Evolutionary conservation across 1,284 basidiomycete species (phyloP).

Genomic region (Chalciporus sp.): DNA sequence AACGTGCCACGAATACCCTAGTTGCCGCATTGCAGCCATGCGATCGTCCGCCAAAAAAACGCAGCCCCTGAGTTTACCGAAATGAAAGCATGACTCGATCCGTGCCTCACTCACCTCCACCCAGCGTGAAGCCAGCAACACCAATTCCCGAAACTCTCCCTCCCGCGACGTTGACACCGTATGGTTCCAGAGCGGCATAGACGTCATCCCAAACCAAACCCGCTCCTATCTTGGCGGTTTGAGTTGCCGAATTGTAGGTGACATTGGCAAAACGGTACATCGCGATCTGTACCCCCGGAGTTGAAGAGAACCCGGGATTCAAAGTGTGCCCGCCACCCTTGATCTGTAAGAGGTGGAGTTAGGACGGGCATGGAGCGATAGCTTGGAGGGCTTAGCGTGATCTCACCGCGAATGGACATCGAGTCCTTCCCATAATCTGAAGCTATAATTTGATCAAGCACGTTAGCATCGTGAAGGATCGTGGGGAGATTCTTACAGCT

Average conservation of each 20-base stretch:
- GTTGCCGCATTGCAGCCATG: constrained; percentile 9
- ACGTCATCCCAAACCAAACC: constrained; percentile 44
- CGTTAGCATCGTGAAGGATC: neutral
- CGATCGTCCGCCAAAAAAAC: constrained; percentile 1
- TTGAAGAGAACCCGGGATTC: constrained; percentile 39
- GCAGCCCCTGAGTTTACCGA: neutral
- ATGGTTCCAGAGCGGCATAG: constrained; percentile 43
- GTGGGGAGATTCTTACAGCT: constrained; percentile 39
- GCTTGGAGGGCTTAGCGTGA: neutral
- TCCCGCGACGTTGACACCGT: constrained; percentile 48
- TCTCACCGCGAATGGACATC: constrained; percentile 43
- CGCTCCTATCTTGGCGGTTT: constrained; percentile 43
- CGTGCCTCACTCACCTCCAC: constrained; percentile 23
- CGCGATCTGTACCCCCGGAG: constrained; percentile 22
- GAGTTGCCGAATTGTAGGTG: constrained; percentile 27
- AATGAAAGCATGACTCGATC: neutral
- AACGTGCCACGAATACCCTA: constrained; percentile 57
- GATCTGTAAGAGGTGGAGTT: constrained; percentile 37
- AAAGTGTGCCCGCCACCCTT: constrained; percentile 52
- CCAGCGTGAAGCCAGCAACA: constrained; percentile 43
- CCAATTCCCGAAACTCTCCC: constrained; percentile 50
- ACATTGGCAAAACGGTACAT: constrained; percentile 30
- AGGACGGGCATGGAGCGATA: constrained; percentile 6
- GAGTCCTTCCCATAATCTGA: constrained; percentile 42
- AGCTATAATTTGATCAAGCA: constrained; percentile 33